These are phyloP conservation scores for Metschnikowia sp. DNA, from an alignment of 805 yeast genomes.

Conservation along the genomic window DNA sequence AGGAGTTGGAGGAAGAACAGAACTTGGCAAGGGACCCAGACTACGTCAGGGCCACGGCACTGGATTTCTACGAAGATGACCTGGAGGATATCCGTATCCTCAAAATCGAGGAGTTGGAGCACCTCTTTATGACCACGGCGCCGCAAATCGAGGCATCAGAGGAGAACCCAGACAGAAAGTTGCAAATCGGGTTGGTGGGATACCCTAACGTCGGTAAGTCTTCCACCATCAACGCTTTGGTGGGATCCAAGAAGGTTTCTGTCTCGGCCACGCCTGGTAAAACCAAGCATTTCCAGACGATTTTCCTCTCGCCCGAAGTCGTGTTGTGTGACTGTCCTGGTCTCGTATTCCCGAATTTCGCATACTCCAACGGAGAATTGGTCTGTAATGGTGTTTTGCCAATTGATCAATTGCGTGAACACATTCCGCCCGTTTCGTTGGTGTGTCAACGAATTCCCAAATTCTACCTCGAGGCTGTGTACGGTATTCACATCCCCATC, in stretches of 20 bases:
- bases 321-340: constrained; percentile 98
- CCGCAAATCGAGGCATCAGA: constrained; percentile 61
- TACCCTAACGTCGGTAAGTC: constrained; percentile 95
- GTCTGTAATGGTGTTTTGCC: constrained; percentile 99
- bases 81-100: constrained; percentile 54
- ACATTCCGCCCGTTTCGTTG: constrained; percentile 80
- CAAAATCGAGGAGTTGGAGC: constrained; percentile 81
- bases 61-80: constrained; percentile 17
- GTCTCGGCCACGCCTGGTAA: constrained; percentile 99
- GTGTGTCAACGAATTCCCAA: constrained; percentile 89
- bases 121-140: constrained; percentile 68
- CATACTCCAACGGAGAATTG: constrained; percentile 91
- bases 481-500: constrained; percentile 85
- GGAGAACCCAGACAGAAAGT: constrained; percentile 55
- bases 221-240: constrained; percentile 95
- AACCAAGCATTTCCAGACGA: constrained; percentile 98
- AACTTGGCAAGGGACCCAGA: constrained; percentile 18
- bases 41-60: constrained; percentile 2
- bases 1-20: constrained; percentile 48
- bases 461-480: constrained; percentile 81
- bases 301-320: constrained; percentile 75
- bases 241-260: constrained; percentile 96
- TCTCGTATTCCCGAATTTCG: constrained; percentile 96
- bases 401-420: constrained; percentile 92
- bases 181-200: constrained; percentile 94